Conservation (phyloP, 371 early-diverging fungal genomes). For the Nematocida sp. region DNA sequence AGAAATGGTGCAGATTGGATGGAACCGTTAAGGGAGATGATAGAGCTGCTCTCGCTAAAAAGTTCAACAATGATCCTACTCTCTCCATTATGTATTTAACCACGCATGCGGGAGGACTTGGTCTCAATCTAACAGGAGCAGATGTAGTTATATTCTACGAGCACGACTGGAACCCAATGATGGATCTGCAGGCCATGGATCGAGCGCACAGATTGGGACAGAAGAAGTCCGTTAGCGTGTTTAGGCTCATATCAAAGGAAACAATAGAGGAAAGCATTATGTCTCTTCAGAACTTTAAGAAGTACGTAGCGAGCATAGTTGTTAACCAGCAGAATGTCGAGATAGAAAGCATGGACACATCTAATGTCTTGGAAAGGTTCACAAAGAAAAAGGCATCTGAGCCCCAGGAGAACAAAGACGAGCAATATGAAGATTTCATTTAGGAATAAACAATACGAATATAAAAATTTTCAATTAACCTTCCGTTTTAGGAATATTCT, state of each 20-base stretch:
- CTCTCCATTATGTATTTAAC: constrained; percentile 87
- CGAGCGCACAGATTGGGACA: constrained; percentile 91
- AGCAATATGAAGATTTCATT: constrained; percentile 47
- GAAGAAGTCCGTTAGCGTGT: constrained; percentile 89
- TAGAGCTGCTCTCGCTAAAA: constrained; percentile 80
- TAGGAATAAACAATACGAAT: not conserved
- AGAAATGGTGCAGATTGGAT: constrained; percentile 81
- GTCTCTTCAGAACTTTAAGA: constrained; percentile 94
- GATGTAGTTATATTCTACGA: constrained; percentile 98
- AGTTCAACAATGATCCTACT: constrained; percentile 88
- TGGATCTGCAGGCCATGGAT: constrained; percentile 94
- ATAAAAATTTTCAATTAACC: no score
- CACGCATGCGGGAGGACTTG: constrained; percentile 93
- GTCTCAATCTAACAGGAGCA: constrained; percentile 94
- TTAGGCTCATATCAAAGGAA: constrained; percentile 77
- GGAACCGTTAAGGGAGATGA: constrained; percentile 77
- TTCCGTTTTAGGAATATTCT: no score
- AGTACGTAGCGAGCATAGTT: constrained; percentile 89
- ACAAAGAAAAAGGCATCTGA: constrained; percentile 10
- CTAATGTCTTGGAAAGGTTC: constrained; percentile 65
- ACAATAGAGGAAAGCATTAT: constrained; percentile 90
- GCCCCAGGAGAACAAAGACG: not conserved
- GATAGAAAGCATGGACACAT: constrained; percentile 66
- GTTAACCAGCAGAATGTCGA: constrained; percentile 86
- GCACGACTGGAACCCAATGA: constrained; percentile 99